Evolutionary conservation across 139 green algal species (phyloP).

Genomic region (Desmodesmus armatus): DNA sequence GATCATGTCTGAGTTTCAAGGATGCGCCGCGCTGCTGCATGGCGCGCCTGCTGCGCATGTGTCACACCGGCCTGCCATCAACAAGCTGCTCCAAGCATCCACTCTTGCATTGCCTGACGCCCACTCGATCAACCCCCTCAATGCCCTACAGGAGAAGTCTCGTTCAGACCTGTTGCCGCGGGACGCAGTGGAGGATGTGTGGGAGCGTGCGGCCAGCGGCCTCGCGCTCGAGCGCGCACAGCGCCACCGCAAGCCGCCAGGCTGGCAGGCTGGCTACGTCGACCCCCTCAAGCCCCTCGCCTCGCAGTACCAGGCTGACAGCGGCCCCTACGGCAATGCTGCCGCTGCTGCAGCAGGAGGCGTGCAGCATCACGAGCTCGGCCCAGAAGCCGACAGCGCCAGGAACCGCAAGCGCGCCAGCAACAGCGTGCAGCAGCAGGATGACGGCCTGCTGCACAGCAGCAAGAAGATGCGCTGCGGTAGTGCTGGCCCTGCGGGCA

Average conservation of each 20-base stretch:
- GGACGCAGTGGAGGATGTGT: conserved; percentile 63
- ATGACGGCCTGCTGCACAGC: not conserved
- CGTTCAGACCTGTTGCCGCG: conserved; percentile 54
- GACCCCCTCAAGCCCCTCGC: conserved; percentile 34
- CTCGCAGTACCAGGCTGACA: not conserved
- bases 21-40: no score
- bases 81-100: no score
- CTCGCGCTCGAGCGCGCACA: conserved; percentile 48
- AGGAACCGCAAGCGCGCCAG: not conserved
- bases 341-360: not conserved
- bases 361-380: not conserved
- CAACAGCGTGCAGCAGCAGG: not conserved
- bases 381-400: not conserved
- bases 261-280: conserved; percentile 56
- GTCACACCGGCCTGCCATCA: no score
- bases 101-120: not conserved
- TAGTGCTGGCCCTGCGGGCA: not conserved
- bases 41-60: no score
- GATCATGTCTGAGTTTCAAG: no score
- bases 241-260: conserved; percentile 53
- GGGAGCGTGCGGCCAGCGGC: conserved; percentile 43
- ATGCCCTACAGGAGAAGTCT: conserved; percentile 47
- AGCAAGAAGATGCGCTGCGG: not conserved
- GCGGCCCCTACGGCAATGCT: not conserved
- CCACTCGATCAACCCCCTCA: not conserved